Conservation (phyloP, 2,329 filamentous ascomycete genomes). For the Cordyceps farinosa region DNA sequence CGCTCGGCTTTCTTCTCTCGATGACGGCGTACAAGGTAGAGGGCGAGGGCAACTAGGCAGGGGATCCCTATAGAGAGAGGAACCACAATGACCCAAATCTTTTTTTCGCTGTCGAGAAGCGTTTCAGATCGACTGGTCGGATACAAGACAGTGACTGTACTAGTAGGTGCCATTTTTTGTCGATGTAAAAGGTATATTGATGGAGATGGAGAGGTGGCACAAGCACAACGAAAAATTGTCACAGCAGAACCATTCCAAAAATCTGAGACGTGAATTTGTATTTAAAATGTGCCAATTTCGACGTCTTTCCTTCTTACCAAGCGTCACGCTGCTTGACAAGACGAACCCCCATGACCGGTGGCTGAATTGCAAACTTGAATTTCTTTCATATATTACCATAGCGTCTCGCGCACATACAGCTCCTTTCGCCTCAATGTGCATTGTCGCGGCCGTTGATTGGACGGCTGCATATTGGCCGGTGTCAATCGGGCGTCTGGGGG, state of each 20-base stretch:
- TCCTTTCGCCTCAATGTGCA: not conserved
- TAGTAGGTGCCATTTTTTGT: not conserved
- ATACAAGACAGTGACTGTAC: not conserved
- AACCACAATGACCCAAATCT: constrained; percentile 5
- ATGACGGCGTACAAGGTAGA: not conserved
- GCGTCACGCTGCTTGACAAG: not conserved
- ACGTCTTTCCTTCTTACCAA: too few species aligned
- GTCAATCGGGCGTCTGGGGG: not conserved
- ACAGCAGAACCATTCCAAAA: not conserved
- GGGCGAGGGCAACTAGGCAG: not conserved
- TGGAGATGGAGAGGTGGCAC: not conserved
- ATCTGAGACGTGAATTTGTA: not conserved
- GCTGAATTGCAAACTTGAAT: not conserved
- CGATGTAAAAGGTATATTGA: not conserved
- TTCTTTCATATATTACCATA: constrained; percentile 2
- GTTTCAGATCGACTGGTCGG: not conserved
- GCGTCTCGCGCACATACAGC: not conserved
- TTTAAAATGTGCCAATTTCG: not conserved
- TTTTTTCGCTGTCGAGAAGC: not conserved
- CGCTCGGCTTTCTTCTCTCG: not conserved
- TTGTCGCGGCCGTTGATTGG: not conserved
- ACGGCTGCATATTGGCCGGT: not conserved
- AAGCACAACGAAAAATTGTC: not conserved
- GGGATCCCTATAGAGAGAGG: not conserved
- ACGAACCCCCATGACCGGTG: not conserved